phyloP scores from a whole-genome alignment of 1,284 basidiomycete genomes.

The Ganoderma boninense region DNA sequence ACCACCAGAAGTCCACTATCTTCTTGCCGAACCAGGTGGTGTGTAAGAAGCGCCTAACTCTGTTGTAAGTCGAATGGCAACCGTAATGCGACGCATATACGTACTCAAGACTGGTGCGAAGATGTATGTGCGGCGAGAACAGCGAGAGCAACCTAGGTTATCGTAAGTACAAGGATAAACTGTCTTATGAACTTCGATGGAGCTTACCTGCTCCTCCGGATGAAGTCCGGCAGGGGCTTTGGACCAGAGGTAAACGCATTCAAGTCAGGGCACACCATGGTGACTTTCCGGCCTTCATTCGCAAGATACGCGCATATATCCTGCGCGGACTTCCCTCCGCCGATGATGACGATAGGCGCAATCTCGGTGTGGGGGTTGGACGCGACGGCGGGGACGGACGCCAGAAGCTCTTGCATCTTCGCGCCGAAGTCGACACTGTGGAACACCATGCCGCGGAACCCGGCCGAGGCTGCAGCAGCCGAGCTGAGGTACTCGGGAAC shows the following conservation, averaged over 20 bases:
- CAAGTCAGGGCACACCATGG: slow-evolving; percentile 56
- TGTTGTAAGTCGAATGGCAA: too few species aligned
- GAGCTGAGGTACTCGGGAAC: slow-evolving; percentile 53
- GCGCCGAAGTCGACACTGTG: slow-evolving; percentile 59
- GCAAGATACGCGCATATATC: slow-evolving; percentile 59
- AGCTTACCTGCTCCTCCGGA: slow-evolving; percentile 62
- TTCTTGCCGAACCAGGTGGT: too few species aligned
- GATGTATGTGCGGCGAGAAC: slow-evolving; percentile 33
- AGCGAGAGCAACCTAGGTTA: slow-evolving; percentile 35
- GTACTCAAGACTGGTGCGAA: slow-evolving; percentile 36
- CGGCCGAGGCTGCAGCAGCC: slow-evolving; percentile 42
- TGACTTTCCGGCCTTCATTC: slow-evolving; percentile 52
- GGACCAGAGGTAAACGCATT: slow-evolving; percentile 56
- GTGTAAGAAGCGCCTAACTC: too few species aligned
- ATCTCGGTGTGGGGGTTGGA: slow-evolving; percentile 20
- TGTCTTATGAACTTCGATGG: too few species aligned
- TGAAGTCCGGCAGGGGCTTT: slow-evolving; percentile 52
- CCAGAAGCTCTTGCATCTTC: slow-evolving; percentile 50
- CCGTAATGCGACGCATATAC: too few species aligned
- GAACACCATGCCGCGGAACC: slow-evolving; percentile 55
- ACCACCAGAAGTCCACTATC: too few species aligned
- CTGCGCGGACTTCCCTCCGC: slow-evolving; percentile 65
- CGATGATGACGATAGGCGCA: slow-evolving; percentile 54
- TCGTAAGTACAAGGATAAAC: background rate
- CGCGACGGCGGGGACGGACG: slow-evolving; percentile 28